phyloP scores from a whole-genome alignment of 73 alveolate genomes.

The Uronychia setigera region DNA sequence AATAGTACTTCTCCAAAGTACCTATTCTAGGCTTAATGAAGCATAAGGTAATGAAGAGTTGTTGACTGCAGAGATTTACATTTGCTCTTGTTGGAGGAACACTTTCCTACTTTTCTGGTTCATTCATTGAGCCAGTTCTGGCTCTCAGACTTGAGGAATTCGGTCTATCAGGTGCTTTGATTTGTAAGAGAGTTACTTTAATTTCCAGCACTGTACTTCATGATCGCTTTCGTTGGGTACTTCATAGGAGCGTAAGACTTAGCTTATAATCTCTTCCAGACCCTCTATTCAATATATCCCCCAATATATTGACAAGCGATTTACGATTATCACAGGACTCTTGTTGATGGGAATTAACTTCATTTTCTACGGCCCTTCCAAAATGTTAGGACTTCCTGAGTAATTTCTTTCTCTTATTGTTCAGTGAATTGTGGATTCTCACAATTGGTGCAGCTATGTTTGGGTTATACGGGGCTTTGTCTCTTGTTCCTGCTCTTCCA shows the following conservation, averaged over 20 bases:
- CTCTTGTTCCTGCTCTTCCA: slow-evolving; percentile 13
- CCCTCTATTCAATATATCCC: background rate
- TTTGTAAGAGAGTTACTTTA: background rate
- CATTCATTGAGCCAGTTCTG: slow-evolving; percentile 25
- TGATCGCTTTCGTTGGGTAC: background rate
- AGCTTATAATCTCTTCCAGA: background rate
- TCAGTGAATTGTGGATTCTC: slow-evolving; percentile 3
- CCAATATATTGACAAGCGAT: background rate
- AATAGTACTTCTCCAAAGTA: background rate
- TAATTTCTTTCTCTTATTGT: no score
- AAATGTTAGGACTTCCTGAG: slow-evolving; percentile 16
- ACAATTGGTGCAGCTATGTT: background rate
- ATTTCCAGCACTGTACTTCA: background rate
- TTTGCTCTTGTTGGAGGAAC: slow-evolving; percentile 25
- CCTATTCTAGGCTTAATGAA: background rate
- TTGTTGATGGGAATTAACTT: background rate
- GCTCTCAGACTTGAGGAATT: slow-evolving; percentile 14
- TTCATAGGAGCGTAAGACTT: background rate
- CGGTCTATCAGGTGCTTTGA: background rate
- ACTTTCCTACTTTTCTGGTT: slow-evolving; percentile 17
- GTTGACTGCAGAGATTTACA: background rate
- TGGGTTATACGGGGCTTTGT: background rate
- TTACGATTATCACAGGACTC: background rate
- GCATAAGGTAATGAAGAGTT: background rate
- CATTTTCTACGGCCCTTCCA: background rate